A percentile compares a stretch with the other conserved stretches of the same genome.
These are phyloP conservation scores for Entophlyctis luteolus DNA, from an alignment of 192 early-diverging fungal species.

Conservation along the genomic window DNA sequence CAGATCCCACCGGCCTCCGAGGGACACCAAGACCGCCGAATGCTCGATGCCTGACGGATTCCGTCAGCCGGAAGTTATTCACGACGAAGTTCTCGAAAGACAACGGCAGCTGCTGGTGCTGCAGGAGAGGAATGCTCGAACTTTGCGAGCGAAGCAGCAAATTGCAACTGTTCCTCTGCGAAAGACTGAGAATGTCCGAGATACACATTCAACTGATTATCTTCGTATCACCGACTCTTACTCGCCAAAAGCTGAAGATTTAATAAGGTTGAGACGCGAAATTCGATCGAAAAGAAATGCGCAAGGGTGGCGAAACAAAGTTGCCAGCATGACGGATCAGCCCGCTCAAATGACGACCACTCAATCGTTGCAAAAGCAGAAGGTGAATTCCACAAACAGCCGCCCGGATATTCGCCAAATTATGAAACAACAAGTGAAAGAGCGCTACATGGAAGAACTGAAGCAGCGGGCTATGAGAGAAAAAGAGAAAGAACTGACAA, in stretches of 20 bases:
- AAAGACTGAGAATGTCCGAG: too few relatives aligned
- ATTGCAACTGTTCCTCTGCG: too few relatives aligned
- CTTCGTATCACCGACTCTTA: too few relatives aligned
- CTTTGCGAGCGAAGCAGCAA: too few relatives aligned
- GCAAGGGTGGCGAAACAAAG: not conserved
- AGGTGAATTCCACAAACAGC: not conserved
- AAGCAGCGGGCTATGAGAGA: not conserved
- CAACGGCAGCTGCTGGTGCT: not conserved
- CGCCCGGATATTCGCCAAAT: not conserved
- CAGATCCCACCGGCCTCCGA: not conserved
- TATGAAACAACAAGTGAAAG: constrained; percentile 14
- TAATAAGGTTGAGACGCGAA: not conserved
- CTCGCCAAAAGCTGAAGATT: too few relatives aligned
- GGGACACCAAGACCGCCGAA: not conserved
- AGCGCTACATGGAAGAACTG: constrained; percentile 1
- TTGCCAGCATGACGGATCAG: not conserved
- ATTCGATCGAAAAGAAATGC: not conserved
- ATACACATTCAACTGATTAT: too few relatives aligned
- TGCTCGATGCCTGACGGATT: constrained; percentile 3
- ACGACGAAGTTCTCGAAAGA: not conserved
- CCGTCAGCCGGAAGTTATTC: not conserved
- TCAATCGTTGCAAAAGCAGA: not conserved
- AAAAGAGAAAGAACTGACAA: not conserved
- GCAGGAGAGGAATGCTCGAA: too few relatives aligned
- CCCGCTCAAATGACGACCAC: too few relatives aligned